Conservation (phyloP, 805 yeast genomes). For the Candida odintsovae region DNA sequence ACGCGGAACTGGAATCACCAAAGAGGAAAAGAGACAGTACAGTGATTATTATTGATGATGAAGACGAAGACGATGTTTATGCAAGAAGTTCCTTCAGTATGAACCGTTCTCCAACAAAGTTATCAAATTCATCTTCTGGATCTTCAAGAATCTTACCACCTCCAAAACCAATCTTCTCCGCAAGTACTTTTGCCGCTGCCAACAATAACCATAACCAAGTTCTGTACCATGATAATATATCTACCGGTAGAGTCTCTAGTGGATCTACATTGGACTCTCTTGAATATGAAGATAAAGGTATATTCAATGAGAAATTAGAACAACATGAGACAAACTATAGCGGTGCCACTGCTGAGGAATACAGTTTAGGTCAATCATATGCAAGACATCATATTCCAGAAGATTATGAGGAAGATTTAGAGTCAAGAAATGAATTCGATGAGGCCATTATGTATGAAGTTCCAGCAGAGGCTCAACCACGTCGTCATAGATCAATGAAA, state of each 20-base stretch:
- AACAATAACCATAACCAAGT: slow-evolving; percentile 11
- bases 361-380: slow-evolving; percentile 1
- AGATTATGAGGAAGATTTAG: slow-evolving; percentile 10
- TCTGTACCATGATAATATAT: neutral
- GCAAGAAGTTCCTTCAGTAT: slow-evolving; percentile 10
- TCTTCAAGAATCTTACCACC: slow-evolving; percentile 47
- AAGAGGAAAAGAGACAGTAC: slow-evolving; percentile 48
- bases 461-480: slow-evolving; percentile 35
- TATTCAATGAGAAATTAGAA: slow-evolving; percentile 19
- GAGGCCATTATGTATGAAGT: slow-evolving; percentile 40
- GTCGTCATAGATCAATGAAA: slow-evolving; percentile 61
- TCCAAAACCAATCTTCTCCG: slow-evolving; percentile 63
- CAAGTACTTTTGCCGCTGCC: slow-evolving; percentile 59
- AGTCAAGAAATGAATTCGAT: slow-evolving; percentile 31
- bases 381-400: neutral
- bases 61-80: slow-evolving; percentile 18
- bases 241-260: slow-evolving; percentile 25
- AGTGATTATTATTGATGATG: slow-evolving; percentile 40
- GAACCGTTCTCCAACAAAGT: slow-evolving; percentile 34
- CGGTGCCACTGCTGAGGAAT: slow-evolving; percentile 37
- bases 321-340: slow-evolving; percentile 17
- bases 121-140: slow-evolving; percentile 22
- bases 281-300: slow-evolving; percentile 4
- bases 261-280: slow-evolving; percentile 22
- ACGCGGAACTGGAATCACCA: slow-evolving; percentile 69